These are phyloP conservation scores for Mycosarcoma mackinlayi DNA, from an alignment of 1,284 basidiomycete genomes.

Conservation along the genomic window DNA sequence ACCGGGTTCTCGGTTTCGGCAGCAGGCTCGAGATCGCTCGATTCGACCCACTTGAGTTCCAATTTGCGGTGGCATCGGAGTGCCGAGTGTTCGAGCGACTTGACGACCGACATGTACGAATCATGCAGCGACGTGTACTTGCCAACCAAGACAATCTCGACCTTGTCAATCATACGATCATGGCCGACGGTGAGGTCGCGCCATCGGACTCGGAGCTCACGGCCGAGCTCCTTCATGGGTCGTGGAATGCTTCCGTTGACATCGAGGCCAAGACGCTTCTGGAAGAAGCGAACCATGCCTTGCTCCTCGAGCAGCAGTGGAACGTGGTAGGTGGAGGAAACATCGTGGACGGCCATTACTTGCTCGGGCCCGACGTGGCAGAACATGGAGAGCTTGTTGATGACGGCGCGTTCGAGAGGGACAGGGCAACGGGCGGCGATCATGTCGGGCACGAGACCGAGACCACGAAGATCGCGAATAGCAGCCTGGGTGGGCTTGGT, in stretches of 20 bases:
- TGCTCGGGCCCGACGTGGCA: conserved; percentile 94
- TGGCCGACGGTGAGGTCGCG: conserved; percentile 84
- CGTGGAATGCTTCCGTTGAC: conserved; percentile 73
- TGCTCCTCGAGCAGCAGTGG: conserved; percentile 92
- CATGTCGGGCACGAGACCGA: conserved; percentile 92
- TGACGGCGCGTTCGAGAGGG: conserved; percentile 82
- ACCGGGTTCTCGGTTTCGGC: conserved; percentile 83
- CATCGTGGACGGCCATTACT: conserved; percentile 95
- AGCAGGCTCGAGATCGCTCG: conserved; percentile 87
- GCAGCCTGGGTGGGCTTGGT: conserved; percentile 99
- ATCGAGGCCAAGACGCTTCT: conserved; percentile 81
- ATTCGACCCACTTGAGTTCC: conserved; percentile 82
- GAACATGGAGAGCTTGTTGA: conserved; percentile 98
- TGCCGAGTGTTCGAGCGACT: conserved; percentile 95
- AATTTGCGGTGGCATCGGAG: conserved; percentile 85
- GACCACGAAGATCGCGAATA: conserved; percentile 89
- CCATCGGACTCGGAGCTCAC: conserved; percentile 80
- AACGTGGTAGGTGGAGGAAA: conserved; percentile 96
- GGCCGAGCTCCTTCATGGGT: conserved; percentile 76
- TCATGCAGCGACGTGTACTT: conserved; percentile 98
- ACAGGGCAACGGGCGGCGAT: conserved; percentile 86
- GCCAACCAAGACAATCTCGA: conserved; percentile 91
- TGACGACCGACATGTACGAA: conserved; percentile 98
- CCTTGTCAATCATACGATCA: conserved; percentile 90
- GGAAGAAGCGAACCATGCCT: conserved; percentile 86